Conservation (phyloP, 768 basidiomycete genomes). For the Termitomyces titanicus region DNA sequence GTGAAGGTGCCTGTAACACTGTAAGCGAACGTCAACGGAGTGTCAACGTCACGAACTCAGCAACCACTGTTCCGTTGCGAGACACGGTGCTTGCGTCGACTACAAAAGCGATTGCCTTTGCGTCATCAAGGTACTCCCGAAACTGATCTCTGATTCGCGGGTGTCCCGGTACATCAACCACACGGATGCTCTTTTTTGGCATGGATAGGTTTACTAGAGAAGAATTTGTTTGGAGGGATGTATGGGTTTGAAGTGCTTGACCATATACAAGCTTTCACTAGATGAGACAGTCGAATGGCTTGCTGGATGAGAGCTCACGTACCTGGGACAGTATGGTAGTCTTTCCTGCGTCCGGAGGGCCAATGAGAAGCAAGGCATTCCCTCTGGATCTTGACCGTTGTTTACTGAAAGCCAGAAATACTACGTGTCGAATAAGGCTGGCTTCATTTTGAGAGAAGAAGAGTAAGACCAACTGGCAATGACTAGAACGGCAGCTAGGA, state of each 20-base stretch:
- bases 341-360: conserved; percentile 76
- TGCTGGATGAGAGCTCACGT: conserved; percentile 21
- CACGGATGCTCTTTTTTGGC: conserved; percentile 40
- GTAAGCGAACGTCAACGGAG: background rate
- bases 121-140: conserved; percentile 54
- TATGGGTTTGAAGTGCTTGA: conserved; percentile 63
- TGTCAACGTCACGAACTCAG: conserved; percentile 57
- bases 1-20: conserved; percentile 62
- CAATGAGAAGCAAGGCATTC: conserved; percentile 69
- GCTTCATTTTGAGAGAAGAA: background rate
- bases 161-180: conserved; percentile 84
- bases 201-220: conserved; percentile 42
- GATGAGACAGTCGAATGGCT: background rate
- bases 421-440: conserved; percentile 22
- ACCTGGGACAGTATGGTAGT: conserved; percentile 74
- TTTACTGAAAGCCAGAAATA: conserved; percentile 40
- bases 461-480: conserved; percentile 7
- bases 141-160: conserved; percentile 77
- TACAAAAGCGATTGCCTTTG: conserved; percentile 71
- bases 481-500: conserved; percentile 9
- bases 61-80: conserved; percentile 68
- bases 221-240: conserved; percentile 73
- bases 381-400: conserved; percentile 46
- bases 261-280: conserved; percentile 63
- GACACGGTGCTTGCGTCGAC: conserved; percentile 79